Evolutionary conservation across 495 filamentous ascomycete species (phyloP), one percentile per base, ranked within the genome.

Genomic region (Penicillium macrosclerotiorum): DNA sequence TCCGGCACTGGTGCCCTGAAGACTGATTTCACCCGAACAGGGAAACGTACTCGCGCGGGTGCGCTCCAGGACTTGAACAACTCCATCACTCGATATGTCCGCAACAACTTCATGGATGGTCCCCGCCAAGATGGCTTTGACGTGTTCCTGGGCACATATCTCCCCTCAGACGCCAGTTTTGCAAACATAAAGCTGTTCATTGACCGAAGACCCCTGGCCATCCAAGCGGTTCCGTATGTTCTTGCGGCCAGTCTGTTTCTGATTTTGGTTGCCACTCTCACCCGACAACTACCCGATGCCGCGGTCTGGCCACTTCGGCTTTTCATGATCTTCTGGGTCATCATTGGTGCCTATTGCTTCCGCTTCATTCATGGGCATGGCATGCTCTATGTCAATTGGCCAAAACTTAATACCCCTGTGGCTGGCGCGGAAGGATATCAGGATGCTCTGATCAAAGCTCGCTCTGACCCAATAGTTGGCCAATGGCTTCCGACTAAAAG

Each of bases 361-460:
- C 71, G 75, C 36, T 97, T 97, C 56, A 83, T 97, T 30, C 69
- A 79, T 34, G 76, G 57, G 14, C 86, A 95, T 64, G 94, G 94
- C 30, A 90, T 93, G 76, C 78, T 98, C 39, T 98, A 89, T 63
- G 93, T 98, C 22, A 94, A 92, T 67, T 98, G 93, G 93, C 93
- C 93, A 13, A 95, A 93, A 60, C 79, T 98, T 4, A 95, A 93
- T 53, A 88, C 88, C 5, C 84, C 89, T 6, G 78, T 84, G 3
- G 91, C 82, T 67, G 92, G 87, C 1, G 78, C 79, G 1, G 94
- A 98, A 62, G 88, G 90, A 8, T 93, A 90, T 54, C 85, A 92
- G 49, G 92, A 97, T 59, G 85, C 90, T 18, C 78, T 95, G 55
- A 74, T 71, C 57, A 81, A 85, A 57, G 86, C 88, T 7, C 74